Percentiles rank a stretch among this genome's conserved stretches.
Conservation (phyloP, 805 yeast genomes). For the Zygoascus bituminiphila region DNA sequence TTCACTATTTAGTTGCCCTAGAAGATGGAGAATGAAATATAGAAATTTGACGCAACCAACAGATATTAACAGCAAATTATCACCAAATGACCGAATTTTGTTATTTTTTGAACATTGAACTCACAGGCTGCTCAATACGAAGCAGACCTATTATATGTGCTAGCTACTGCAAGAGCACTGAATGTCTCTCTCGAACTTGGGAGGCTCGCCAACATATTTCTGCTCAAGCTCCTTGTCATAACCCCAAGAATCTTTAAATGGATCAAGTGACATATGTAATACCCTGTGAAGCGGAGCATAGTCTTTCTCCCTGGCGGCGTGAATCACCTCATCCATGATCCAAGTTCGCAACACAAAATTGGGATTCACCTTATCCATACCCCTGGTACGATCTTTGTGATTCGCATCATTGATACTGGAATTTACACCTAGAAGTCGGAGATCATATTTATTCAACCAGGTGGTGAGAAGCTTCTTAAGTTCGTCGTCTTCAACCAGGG, state of each 20-base stretch:
- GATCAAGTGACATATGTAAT: constrained; percentile 63
- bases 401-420: constrained; percentile 19
- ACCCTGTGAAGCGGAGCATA: constrained; percentile 48
- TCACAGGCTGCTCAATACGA: too few species aligned
- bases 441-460: constrained; percentile 48
- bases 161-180: constrained; percentile 59
- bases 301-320: constrained; percentile 45
- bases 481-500: constrained; percentile 24
- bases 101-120: too few species aligned
- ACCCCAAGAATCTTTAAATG: constrained; percentile 64
- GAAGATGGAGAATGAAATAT: too few species aligned
- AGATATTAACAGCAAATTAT: too few species aligned
- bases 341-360: constrained; percentile 75
- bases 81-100: too few species aligned
- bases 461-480: constrained; percentile 37
- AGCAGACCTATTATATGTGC: not conserved
- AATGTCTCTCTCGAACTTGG: constrained; percentile 48
- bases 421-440: constrained; percentile 35
- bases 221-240: constrained; percentile 58
- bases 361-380: constrained; percentile 56
- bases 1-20: too few species aligned
- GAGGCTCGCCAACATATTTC: constrained; percentile 38
- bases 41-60: too few species aligned
- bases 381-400: constrained; percentile 28
- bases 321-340: constrained; percentile 78